Conservation (phyloP, 2,329 filamentous ascomycete genomes). For the Aureobasidium pullulans region DNA sequence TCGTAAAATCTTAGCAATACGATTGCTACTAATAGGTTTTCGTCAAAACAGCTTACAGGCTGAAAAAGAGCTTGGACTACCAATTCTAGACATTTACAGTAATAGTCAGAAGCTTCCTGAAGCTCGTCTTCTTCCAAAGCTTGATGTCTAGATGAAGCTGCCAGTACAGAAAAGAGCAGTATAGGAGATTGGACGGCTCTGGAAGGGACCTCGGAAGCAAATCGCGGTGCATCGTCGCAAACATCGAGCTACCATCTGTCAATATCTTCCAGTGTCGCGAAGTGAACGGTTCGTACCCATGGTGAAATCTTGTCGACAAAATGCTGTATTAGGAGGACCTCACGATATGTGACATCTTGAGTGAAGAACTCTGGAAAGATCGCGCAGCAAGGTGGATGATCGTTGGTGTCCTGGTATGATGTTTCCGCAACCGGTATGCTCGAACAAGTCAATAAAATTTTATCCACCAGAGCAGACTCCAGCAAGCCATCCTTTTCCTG, state of each 20-base stretch:
- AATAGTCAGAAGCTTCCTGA: background rate
- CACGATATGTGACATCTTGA: background rate
- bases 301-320: background rate
- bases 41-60: background rate
- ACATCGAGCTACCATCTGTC: background rate
- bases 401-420: too few relatives aligned
- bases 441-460: too few relatives aligned
- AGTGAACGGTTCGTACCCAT: background rate
- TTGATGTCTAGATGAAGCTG: background rate
- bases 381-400: too few relatives aligned
- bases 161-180: background rate
- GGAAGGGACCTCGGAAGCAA: background rate
- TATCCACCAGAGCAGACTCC: too few relatives aligned
- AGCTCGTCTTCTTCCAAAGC: background rate
- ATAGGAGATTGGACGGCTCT: background rate
- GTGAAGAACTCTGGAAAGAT: background rate
- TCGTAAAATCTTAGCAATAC: background rate
- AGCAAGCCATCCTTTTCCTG: too few relatives aligned
- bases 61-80: background rate
- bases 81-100: background rate
- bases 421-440: too few relatives aligned
- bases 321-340: background rate
- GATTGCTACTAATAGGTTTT: background rate
- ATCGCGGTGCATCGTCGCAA: background rate
- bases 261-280: background rate